These are phyloP conservation scores for Rhizodiscina lignyota DNA, from an alignment of 495 filamentous ascomycete genomes.

Conservation along the genomic window DNA sequence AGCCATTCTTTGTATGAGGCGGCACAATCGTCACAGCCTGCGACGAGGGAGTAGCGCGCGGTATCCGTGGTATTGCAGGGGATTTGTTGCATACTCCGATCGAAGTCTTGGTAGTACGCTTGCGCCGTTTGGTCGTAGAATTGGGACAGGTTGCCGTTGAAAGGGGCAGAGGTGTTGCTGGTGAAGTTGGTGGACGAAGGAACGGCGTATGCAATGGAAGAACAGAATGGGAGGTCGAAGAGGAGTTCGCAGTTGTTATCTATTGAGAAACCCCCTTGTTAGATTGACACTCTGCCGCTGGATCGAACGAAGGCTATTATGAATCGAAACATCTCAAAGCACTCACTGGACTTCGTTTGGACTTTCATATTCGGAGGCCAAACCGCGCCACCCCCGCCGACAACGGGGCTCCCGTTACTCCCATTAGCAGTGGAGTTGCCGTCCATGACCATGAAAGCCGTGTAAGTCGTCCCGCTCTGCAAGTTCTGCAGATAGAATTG, in stretches of 20 bases:
- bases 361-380: conserved; percentile 51
- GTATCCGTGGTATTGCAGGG: conserved; percentile 61
- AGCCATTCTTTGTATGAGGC: conserved; percentile 83
- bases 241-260: conserved; percentile 69
- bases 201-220: conserved; percentile 75
- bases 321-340: not conserved
- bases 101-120: conserved; percentile 42
- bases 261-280: conserved; percentile 12
- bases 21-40: conserved; percentile 59
- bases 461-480: conserved; percentile 51
- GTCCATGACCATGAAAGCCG: conserved; percentile 48
- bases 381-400: conserved; percentile 55
- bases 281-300: not conserved
- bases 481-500: conserved; percentile 72
- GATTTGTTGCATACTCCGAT: conserved; percentile 63
- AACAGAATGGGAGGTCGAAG: conserved; percentile 69
- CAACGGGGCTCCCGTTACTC: conserved; percentile 25
- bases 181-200: conserved; percentile 45
- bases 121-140: conserved; percentile 31
- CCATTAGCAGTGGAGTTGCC: conserved; percentile 30
- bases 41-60: conserved; percentile 63
- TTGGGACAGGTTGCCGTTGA: conserved; percentile 1
- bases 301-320: conserved; percentile 16
- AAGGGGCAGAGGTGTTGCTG: conserved; percentile 7
- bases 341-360: conserved; percentile 59